phyloP scores from a whole-genome alignment of 768 basidiomycete genomes.

The Suillus occidentalis region DNA sequence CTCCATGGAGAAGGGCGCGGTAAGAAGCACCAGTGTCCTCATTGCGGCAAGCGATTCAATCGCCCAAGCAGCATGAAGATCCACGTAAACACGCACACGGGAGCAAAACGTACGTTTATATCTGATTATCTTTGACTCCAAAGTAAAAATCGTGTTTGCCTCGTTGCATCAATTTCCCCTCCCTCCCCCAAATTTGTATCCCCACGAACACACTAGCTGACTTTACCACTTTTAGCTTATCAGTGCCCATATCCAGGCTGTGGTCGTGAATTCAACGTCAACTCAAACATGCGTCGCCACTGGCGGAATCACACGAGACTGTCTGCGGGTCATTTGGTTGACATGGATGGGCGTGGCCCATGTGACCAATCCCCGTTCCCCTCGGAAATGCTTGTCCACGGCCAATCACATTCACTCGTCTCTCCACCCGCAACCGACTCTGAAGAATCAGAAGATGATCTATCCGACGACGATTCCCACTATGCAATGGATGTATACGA shows the following conservation, averaged over 20 bases:
- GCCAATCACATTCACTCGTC: conserved; percentile 22
- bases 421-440: conserved; percentile 29
- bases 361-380: conserved; percentile 17
- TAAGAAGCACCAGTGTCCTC: conserved; percentile 38
- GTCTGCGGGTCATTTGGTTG: conserved; percentile 20
- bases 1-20: conserved; percentile 33
- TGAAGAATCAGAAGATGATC: conserved; percentile 19
- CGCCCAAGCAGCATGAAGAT: conserved; percentile 43
- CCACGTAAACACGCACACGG: conserved; percentile 43
- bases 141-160: conserved; percentile 1
- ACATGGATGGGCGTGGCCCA: conserved; percentile 14
- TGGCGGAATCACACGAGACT: conserved; percentile 60
- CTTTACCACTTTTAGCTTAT: conserved; percentile 50
- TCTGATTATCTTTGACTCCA: conserved; percentile 6
- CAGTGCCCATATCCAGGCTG: conserved; percentile 74
- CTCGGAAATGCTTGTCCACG: conserved; percentile 5
- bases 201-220: conserved; percentile 10
- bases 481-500: conserved; percentile 23
- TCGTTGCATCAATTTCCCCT: conserved; percentile 4
- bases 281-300: conserved; percentile 83
- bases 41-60: conserved; percentile 43
- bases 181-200: neutral
- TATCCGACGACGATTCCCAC: conserved; percentile 27
- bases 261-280: conserved; percentile 78
- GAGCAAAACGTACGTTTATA: conserved; percentile 35